A percentile compares a stretch with the other conserved stretches of the same genome.
Evolutionary conservation across 2,329 filamentous ascomycete species (phyloP).

Genomic region (Coleophoma eucalyptorum): DNA sequence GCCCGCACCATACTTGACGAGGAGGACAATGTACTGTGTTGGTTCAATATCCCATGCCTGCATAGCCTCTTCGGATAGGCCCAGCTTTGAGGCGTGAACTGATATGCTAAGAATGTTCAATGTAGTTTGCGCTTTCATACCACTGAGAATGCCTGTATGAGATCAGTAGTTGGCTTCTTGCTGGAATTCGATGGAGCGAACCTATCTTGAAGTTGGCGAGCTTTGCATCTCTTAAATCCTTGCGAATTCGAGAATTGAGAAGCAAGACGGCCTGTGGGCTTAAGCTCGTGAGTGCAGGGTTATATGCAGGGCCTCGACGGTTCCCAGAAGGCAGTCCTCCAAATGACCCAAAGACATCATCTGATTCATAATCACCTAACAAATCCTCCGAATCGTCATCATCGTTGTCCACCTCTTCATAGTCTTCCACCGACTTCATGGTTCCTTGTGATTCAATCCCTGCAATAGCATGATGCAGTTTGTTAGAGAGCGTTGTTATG

Average conservation of each 20-base stretch:
- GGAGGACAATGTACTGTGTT: constrained; percentile 67
- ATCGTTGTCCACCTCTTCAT: constrained; percentile 14
- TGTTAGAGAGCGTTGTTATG: no score
- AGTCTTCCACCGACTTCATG: background rate
- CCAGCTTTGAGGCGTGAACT: constrained; percentile 64
- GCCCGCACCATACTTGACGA: constrained; percentile 59
- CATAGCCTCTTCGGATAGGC: constrained; percentile 69
- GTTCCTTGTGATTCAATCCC: no score
- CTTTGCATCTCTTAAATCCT: constrained; percentile 59
- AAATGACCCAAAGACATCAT: constrained; percentile 16
- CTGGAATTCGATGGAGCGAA: background rate
- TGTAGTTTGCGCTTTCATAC: constrained; percentile 35
- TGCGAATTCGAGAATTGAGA: constrained; percentile 38
- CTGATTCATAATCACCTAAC: constrained; percentile 7
- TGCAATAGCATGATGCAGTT: no score
- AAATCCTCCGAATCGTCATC: constrained; percentile 18
- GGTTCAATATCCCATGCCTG: constrained; percentile 71
- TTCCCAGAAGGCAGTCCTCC: background rate
- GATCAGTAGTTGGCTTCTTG: background rate
- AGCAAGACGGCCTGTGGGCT: constrained; percentile 8
- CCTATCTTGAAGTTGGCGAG: constrained; percentile 66
- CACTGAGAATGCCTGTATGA: constrained; percentile 43
- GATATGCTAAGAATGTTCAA: constrained; percentile 61
- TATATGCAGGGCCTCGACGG: background rate
- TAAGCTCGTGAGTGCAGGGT: constrained; percentile 5